Base-by-base conservation (phyloP, 2,329 filamentous ascomycete species). In the Fusarium burgessii region DNA sequence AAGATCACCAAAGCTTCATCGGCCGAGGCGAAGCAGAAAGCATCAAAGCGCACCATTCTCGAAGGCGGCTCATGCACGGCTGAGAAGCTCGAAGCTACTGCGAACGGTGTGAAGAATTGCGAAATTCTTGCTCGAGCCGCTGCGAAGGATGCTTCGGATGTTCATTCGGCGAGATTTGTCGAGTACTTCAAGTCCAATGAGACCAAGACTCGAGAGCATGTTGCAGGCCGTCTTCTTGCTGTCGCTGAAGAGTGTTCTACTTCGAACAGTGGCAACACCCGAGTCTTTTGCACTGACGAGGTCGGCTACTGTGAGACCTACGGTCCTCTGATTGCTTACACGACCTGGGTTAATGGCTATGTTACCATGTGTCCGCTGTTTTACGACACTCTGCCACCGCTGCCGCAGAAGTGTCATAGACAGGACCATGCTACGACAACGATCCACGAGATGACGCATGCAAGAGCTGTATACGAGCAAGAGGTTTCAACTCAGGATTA, bases 181-280 rank as follows among this genome's bases (percentile, higher is more conserved):
- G 71, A 73, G 54, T 73, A 71, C 33, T 73, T 73, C 65, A 73
- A 73, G 20, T 73, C 70, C 4, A 73, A 73, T 45, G 64, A 73
- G 35, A 73, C 70, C 1, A 18, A 32, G 6, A 20, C 65, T 7
- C 61, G 71, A 5, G 33, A 73, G 13, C 71, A 62, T 14, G 71
- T 73, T 2, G 43, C 56, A 4, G 70, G 70, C 7, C 65, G 71
- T 17, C 68, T 73, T 3, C 27, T 71, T 6, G 68, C 70, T 8
- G 70, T 73, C 2, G 71, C 70, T 1, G 45, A 71, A 15, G 61
- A 73, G 11, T 73, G 71, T 17, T 71, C 65, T 2, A 59, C 65
- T 15, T 51, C 56, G 0, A 17, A 65, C 20, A 61, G 54, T 6
- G 59, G 68, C 5, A 51, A 62, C 10, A 73, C 70, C 1, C 43